Evolutionary conservation across 2,329 filamentous ascomycete genomes (phyloP).

Genomic region (Fusarium longipes): DNA sequence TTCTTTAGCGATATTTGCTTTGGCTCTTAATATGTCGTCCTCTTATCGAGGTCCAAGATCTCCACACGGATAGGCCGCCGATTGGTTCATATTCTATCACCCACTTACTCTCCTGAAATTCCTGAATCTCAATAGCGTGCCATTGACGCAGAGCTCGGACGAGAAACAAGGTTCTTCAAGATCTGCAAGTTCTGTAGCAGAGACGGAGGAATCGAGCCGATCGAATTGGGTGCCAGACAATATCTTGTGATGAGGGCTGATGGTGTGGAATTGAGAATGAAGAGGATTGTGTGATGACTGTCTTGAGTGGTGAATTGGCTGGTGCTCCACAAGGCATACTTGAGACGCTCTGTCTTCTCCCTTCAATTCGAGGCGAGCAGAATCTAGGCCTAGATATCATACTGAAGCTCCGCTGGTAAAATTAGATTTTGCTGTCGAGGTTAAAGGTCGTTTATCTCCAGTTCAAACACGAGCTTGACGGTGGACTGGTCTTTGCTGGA

Average conservation of each 20-base stretch:
- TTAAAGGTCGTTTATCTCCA: constrained; percentile 20
- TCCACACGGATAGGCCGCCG: constrained; percentile 4
- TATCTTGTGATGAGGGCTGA: not conserved
- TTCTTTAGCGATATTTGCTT: not conserved
- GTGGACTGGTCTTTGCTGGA: constrained; percentile 11
- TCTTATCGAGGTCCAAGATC: not conserved
- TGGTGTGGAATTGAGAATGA: not conserved
- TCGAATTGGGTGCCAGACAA: not conserved
- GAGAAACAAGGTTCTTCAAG: constrained; percentile 14
- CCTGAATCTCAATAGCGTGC: constrained; percentile 7
- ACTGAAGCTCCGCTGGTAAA: constrained; percentile 17
- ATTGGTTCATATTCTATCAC: not conserved
- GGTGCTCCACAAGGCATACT: not conserved
- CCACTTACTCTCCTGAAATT: constrained; percentile 19
- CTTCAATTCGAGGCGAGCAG: not conserved
- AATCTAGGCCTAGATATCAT: not conserved
- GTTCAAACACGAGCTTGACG: constrained; percentile 3
- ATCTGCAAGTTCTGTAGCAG: constrained; percentile 13
- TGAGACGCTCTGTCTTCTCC: constrained; percentile 6
- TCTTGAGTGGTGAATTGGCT: constrained; percentile 8
- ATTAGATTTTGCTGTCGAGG: constrained; percentile 31
- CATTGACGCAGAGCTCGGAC: constrained; percentile 21
- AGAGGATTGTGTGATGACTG: constrained; percentile 7
- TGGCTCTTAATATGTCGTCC: not conserved
- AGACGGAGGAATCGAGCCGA: constrained; percentile 5